Percentiles rank a stretch among this genome's conserved stretches.
These are phyloP conservation scores for Populus alba DNA, from an alignment of 345 rosid genomes.

Conservation along the genomic window DNA sequence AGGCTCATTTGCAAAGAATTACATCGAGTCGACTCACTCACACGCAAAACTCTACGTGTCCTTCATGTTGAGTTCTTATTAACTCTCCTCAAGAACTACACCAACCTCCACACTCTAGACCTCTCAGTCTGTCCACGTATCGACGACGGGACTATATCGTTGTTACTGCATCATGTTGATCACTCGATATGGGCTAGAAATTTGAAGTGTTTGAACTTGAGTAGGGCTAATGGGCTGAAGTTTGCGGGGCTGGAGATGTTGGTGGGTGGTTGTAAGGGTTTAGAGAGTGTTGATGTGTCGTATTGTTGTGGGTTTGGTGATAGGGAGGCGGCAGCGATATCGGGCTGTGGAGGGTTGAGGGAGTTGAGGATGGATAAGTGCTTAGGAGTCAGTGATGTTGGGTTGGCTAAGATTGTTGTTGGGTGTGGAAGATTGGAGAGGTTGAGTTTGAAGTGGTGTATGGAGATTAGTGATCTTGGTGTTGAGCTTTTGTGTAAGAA, in stretches of 20 bases:
- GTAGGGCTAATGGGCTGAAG: constrained; percentile 63
- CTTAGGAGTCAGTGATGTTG: constrained; percentile 73
- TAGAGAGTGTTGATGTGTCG: constrained; percentile 76
- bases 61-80: constrained; percentile 67
- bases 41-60: constrained; percentile 52
- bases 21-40: constrained; percentile 56
- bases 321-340: constrained; percentile 80
- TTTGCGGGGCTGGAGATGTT: constrained; percentile 58
- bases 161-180: constrained; percentile 30
- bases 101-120: constrained; percentile 54
- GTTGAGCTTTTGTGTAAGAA: constrained; percentile 85
- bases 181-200: constrained; percentile 33
- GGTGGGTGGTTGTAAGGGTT: constrained; percentile 46
- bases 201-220: constrained; percentile 51
- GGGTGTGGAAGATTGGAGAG: constrained; percentile 60
- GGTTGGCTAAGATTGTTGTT: constrained; percentile 75
- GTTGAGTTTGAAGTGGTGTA: constrained; percentile 91
- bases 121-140: constrained; percentile 79
- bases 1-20: constrained; percentile 75
- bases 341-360: constrained; percentile 51
- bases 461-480: constrained; percentile 82
- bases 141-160: constrained; percentile 52
- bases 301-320: constrained; percentile 70
- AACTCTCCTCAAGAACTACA: constrained; percentile 44
- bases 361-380: constrained; percentile 85